Conservation (phyloP, 306 rosid genomes). For the Begonia peltatifolia region DNA sequence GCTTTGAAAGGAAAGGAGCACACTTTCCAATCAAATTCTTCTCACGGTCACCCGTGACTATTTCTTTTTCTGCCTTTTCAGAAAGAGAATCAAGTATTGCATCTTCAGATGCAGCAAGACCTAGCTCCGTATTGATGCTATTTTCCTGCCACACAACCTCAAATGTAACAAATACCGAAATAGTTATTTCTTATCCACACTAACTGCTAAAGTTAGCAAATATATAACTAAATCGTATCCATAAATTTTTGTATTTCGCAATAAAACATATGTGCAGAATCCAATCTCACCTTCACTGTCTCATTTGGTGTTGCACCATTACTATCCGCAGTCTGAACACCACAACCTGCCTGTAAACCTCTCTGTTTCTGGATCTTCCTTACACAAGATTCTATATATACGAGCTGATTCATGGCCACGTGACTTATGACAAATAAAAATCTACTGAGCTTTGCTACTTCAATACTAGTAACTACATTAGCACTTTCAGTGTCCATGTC, state of each 20-base stretch:
- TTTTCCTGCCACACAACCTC: constrained; percentile 41
- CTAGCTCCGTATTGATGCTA: constrained; percentile 71
- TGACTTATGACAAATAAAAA: constrained; percentile 67
- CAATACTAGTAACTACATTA: constrained; percentile 36
- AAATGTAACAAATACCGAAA: neutral
- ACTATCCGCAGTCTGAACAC: constrained; percentile 26
- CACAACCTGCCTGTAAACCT: constrained; percentile 28
- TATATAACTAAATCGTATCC: too few relatives aligned
- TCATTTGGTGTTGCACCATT: constrained; percentile 28
- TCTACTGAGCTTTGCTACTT: constrained; percentile 57
- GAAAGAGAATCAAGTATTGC: constrained; percentile 71
- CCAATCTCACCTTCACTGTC: constrained; percentile 37
- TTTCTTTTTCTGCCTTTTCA: constrained; percentile 86
- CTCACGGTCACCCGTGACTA: constrained; percentile 51
- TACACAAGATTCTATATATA: constrained; percentile 75
- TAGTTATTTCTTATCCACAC: too few relatives aligned
- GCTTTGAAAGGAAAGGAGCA: constrained; percentile 69
- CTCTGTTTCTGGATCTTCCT: constrained; percentile 83
- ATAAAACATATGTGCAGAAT: neutral
- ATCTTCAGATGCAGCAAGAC: constrained; percentile 92
- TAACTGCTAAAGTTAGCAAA: too few relatives aligned
- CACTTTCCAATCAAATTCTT: constrained; percentile 68
- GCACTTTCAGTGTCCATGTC: constrained; percentile 28
- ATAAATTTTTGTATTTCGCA: neutral
- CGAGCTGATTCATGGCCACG: constrained; percentile 84